Conservation (phyloP, 148 eudicot species). For the Agrostemma githago region DNA sequence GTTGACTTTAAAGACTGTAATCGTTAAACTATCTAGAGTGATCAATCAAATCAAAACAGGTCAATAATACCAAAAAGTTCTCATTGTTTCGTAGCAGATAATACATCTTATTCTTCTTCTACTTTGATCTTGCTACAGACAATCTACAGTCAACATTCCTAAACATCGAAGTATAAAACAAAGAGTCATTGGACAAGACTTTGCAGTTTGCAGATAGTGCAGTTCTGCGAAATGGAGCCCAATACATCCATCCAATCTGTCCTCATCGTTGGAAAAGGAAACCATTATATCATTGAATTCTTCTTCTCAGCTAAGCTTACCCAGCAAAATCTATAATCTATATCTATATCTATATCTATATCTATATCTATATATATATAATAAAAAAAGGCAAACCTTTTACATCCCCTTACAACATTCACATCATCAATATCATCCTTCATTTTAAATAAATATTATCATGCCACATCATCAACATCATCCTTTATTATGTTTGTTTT, state of each 20-base stretch:
- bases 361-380: no score
- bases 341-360: no score
- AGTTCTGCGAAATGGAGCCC: background rate
- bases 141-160: background rate
- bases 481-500: no score
- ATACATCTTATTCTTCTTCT: background rate
- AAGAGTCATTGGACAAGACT: background rate
- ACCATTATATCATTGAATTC: background rate
- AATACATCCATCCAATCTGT: background rate
- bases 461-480: no score
- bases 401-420: no score
- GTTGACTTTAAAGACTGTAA: background rate
- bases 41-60: background rate
- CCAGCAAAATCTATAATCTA: no score
- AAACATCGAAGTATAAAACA: background rate
- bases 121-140: background rate
- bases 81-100: background rate
- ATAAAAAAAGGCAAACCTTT: no score
- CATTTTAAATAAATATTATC: no score
- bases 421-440: no score
- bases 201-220: background rate
- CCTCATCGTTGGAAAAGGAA: background rate
- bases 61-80: background rate
- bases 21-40: background rate
- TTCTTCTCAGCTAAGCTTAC: constrained; percentile 1